These are phyloP conservation scores for Sisymbrium irio DNA, from an alignment of 345 rosid species.

Conservation along the genomic window DNA sequence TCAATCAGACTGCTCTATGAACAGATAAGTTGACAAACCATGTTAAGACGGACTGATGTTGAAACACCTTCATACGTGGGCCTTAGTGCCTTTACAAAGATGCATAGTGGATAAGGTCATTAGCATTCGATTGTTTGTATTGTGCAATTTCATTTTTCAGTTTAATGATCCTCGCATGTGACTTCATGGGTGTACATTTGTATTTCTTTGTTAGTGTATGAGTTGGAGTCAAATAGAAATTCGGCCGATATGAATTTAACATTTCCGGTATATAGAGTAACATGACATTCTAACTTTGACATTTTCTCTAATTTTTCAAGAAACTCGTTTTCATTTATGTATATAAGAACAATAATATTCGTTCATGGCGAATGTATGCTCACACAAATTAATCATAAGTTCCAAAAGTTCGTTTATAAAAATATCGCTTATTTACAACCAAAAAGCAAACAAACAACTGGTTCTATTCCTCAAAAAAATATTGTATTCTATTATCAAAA, in stretches of 20 bases:
- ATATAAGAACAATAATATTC: no score
- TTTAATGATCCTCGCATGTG: not conserved
- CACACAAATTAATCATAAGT: not conserved
- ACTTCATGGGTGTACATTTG: not conserved
- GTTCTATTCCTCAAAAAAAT: not conserved
- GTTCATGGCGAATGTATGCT: not conserved
- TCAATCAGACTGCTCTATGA: not conserved
- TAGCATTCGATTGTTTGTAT: not conserved
- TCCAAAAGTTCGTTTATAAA: slow-evolving; percentile 3
- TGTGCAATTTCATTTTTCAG: not conserved
- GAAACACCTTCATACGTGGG: not conserved
- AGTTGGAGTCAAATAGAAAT: no score
- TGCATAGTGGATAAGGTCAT: not conserved
- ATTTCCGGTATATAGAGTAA: no score
- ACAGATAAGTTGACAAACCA: not conserved
- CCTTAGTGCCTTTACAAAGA: not conserved
- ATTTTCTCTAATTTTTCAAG: no score
- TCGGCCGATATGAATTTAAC: no score
- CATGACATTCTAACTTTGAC: no score
- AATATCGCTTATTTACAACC: slow-evolving; percentile 17
- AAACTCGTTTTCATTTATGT: no score
- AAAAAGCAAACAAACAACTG: not conserved
- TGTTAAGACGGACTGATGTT: not conserved
- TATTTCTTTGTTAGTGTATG: no score
- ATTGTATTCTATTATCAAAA: slow-evolving; percentile 9